Base-by-base conservation (phyloP, 768 basidiomycete genomes). In the Mycena rebaudengoi region DNA sequence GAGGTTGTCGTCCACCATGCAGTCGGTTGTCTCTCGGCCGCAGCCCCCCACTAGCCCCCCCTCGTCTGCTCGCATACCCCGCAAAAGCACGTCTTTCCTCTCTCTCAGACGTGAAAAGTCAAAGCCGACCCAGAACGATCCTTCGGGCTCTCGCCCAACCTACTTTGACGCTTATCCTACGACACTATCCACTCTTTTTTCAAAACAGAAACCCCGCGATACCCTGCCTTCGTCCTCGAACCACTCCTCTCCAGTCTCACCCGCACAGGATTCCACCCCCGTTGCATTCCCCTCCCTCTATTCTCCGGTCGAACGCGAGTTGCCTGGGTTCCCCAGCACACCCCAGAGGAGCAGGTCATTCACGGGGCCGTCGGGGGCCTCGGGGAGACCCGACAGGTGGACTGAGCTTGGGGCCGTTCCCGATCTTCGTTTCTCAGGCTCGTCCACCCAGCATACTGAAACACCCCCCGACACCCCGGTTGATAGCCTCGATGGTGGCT, bases 391-490 rank as follows among this genome's bases (percentile, higher is more conserved):
- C 25, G 55, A 55, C 26, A 79, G 77, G 64, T 85, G 85, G 82
- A 75, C 81, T 60, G 77, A 81, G 18, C 33, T 71, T 32, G 69
- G 81, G 52, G 69, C 82, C 52, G 78, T 85, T 66, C 83, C 88
- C 45, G 78, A 85, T 69, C 77, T 86, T 58, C 83, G 86, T 64
- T 84, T 87, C 73, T 93, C 91, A 48, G 87, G 86, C 51, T 87
- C 90, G 3, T 91, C 90, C 0, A 88, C 88, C 29, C 83, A 86
- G 48, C 83, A 88, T n/a, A 82, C 85, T 5, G 91, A 89, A 69
- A 90, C 90, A 1, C 86, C 89, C 44, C 92, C 91, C 29, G 86
- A 86, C 64, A 93, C 91, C 0, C 92, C 91, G 2, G 75, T 81
- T 26, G 88, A 90, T 70, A 75, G 75, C 59, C 69, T 73, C 32